phyloP scores from a whole-genome alignment of 495 filamentous ascomycete species.

The Neurospora sp. region DNA sequence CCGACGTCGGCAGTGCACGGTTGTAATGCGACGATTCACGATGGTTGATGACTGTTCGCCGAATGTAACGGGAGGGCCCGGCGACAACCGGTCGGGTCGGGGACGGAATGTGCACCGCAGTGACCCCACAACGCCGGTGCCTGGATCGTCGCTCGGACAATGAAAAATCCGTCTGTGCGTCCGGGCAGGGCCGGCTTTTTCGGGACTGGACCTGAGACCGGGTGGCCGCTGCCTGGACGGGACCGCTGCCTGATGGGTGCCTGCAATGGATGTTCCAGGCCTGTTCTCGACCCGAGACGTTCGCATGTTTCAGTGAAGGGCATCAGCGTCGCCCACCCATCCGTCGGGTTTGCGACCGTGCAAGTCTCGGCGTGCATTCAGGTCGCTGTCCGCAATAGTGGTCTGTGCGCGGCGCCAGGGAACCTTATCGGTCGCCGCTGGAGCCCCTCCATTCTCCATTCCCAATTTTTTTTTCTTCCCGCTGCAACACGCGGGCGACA shows the following conservation, averaged over 20 bases:
- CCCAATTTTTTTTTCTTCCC: neutral
- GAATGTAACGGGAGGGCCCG: neutral
- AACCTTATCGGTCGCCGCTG: neutral
- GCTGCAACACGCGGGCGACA: neutral
- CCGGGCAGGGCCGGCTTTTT: neutral
- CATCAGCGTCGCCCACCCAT: neutral
- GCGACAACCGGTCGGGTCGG: neutral
- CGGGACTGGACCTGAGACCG: neutral
- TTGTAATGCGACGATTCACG: neutral
- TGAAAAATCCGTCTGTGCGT: neutral
- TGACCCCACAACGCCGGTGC: neutral
- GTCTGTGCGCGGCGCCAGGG: neutral
- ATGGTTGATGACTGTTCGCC: neutral
- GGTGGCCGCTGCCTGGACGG: neutral
- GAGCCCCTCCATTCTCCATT: neutral
- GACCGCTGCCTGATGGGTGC: neutral
- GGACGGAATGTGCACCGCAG: neutral
- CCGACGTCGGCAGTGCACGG: neutral
- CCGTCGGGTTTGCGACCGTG: neutral
- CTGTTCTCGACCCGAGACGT: neutral
- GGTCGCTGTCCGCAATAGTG: neutral
- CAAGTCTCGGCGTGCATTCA: neutral
- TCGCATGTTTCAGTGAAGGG: neutral
- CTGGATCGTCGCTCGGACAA: neutral
- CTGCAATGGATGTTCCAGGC: neutral